Evolutionary conservation across 1,284 basidiomycete genomes (phyloP), one percentile per base, ranked within the genome.

Genomic region (Vanrija pseudolonga): DNA sequence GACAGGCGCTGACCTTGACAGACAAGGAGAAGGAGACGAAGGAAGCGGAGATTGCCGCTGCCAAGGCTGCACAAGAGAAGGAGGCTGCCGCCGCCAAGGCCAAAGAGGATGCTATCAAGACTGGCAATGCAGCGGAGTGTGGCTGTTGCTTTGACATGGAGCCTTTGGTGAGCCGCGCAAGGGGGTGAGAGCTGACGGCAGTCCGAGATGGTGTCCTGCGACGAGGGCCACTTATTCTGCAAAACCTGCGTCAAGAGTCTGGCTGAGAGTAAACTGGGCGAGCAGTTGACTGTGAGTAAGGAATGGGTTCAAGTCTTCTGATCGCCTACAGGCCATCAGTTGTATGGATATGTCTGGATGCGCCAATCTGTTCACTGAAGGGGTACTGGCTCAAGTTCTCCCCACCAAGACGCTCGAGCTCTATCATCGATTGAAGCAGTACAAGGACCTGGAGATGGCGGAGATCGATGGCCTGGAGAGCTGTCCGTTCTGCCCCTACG

Each of bases 291-390:
- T 7, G 74, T 76, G 37, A 58, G 71, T 61, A 1, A 12, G 3
- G 18, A 7, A 26, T 26, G 40, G 23, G 15, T 3, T 23, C 18
- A 22, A 9, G 8, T 19, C 45, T 48, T n/a, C n/a, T n/a, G n/a
- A 23, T 41, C 26, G 4, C 81, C 82, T 32, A 32, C 62, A 82
- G 61, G 77, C 78, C 17, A 83, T 92, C 52, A 68, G 79, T n/a
- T 92, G 89, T 72, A 90, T 91, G 85, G 86, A 90, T 65, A 82
- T 85, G 62, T 84, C 83, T 14, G 84, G 83, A 2, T 93, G 90
- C 73, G 81, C 81, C 42, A 79, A 83, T n/a, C 72, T 76, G 8
- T 90, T 90, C 63, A 79, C 84, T 0, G 81, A 83, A 40, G 81
- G 83, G 2, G 86, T 89, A 62, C 81, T 92, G 3, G 69, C 71